Conservation (phyloP, 768 basidiomycete species). For the Gymnopilus dilepis region DNA sequence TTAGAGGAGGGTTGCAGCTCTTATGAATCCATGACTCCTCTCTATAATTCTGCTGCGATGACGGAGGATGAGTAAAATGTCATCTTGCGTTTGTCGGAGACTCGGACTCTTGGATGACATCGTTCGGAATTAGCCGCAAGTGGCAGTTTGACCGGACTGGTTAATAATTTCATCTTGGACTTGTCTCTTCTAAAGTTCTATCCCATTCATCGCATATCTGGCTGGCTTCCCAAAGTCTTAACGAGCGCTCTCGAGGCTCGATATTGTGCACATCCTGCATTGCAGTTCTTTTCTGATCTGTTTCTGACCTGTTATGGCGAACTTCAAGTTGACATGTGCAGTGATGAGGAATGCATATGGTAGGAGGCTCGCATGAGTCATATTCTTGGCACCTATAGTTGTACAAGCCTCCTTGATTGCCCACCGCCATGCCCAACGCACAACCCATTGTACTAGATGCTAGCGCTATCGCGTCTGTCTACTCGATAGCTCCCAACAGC, state of each 20-base stretch:
- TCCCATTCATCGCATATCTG: too few relatives aligned
- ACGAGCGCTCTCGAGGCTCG: too few relatives aligned
- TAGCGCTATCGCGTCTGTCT: not conserved
- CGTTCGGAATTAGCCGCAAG: too few relatives aligned
- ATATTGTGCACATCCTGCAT: too few relatives aligned
- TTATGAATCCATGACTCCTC: not conserved
- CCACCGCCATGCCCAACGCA: not conserved
- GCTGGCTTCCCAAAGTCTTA: too few relatives aligned
- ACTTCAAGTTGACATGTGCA: not conserved
- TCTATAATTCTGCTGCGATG: constrained; percentile 1
- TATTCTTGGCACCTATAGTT: not conserved
- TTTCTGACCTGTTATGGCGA: too few relatives aligned
- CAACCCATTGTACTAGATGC: not conserved
- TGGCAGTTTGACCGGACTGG: too few relatives aligned
- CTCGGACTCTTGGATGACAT: too few relatives aligned
- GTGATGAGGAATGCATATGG: not conserved
- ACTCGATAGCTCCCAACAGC: not conserved
- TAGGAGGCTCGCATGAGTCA: not conserved
- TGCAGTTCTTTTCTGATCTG: too few relatives aligned
- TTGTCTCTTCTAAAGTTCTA: too few relatives aligned
- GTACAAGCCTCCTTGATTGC: not conserved
- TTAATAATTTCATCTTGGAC: too few relatives aligned
- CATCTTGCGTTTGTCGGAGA: not conserved
- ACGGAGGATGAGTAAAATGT: constrained; percentile 4
- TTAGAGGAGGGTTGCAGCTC: not conserved